Percentiles rank a stretch among this genome's conserved stretches.
Conservation (phyloP, 805 yeast genomes). For the Metschnikowia henanensis region DNA sequence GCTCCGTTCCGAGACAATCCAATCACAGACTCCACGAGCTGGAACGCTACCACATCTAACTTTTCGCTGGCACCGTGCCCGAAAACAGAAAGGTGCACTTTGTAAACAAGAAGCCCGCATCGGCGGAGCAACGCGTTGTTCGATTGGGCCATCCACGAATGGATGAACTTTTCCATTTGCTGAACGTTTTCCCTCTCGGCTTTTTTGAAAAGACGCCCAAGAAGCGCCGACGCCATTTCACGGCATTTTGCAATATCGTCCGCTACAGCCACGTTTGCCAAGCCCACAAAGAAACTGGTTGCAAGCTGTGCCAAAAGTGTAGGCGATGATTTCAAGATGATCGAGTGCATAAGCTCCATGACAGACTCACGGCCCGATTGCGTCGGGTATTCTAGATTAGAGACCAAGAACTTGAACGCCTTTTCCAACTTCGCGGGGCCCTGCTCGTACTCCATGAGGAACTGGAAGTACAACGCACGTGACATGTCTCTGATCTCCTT, state of each 20-base stretch:
- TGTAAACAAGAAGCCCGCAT: slow-evolving; percentile 75
- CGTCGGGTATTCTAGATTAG: slow-evolving; percentile 80
- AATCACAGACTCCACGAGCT: slow-evolving; percentile 25
- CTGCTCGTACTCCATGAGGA: slow-evolving; percentile 93
- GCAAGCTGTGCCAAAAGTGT: slow-evolving; percentile 61
- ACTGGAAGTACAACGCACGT: slow-evolving; percentile 78
- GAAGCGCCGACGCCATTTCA: slow-evolving; percentile 72
- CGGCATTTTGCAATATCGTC: slow-evolving; percentile 81
- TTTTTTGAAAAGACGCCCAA: slow-evolving; percentile 54
- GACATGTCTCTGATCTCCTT: slow-evolving; percentile 81
- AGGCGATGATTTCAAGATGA: slow-evolving; percentile 63
- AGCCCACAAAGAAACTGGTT: slow-evolving; percentile 77
- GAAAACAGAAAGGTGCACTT: slow-evolving; percentile 52
- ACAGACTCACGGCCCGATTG: slow-evolving; percentile 87
- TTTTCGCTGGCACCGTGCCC: slow-evolving; percentile 39
- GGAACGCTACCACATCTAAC: slow-evolving; percentile 41
- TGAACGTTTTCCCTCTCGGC: slow-evolving; percentile 34
- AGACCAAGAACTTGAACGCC: slow-evolving; percentile 77
- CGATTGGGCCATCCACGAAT: slow-evolving; percentile 64
- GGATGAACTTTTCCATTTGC: slow-evolving; percentile 40
- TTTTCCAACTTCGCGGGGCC: slow-evolving; percentile 81
- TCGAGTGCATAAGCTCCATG: slow-evolving; percentile 76
- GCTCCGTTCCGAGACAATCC: background rate
- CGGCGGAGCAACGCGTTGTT: slow-evolving; percentile 54
- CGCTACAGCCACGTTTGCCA: slow-evolving; percentile 72